These are phyloP conservation scores for Claviceps sp. DNA, from an alignment of 2,329 filamentous ascomycete genomes.

Conservation along the genomic window DNA sequence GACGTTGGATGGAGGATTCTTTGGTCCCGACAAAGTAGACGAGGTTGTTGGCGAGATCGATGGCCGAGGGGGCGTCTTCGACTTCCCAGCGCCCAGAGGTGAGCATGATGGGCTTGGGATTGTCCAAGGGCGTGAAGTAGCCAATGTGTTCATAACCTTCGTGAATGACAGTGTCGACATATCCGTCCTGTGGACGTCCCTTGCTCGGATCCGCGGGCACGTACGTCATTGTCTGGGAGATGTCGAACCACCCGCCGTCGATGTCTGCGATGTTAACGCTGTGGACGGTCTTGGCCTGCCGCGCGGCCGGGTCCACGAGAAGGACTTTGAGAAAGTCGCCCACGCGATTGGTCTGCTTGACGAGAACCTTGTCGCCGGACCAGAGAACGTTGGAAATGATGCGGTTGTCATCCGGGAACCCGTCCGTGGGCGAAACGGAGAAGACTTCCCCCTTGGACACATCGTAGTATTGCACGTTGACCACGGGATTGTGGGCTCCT, in stretches of 20 bases:
- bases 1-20: slow-evolving; percentile 76
- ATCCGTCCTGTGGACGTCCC: slow-evolving; percentile 70
- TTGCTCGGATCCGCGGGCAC: slow-evolving; percentile 71
- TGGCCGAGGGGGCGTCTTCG: slow-evolving; percentile 65
- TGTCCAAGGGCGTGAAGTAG: slow-evolving; percentile 84
- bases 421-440: slow-evolving; percentile 59
- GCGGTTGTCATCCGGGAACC: slow-evolving; percentile 68
- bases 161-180: slow-evolving; percentile 81
- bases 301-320: slow-evolving; percentile 62
- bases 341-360: slow-evolving; percentile 88
- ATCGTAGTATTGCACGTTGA: slow-evolving; percentile 82
- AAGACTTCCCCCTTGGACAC: slow-evolving; percentile 66
- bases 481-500: slow-evolving; percentile 82
- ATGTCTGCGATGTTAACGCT: slow-evolving; percentile 66
- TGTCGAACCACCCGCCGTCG: slow-evolving; percentile 97
- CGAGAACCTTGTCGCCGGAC: slow-evolving; percentile 71
- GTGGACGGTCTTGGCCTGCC: slow-evolving; percentile 66
- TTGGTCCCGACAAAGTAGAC: slow-evolving; percentile 88
- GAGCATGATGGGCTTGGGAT: slow-evolving; percentile 66
- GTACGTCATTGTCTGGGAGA: slow-evolving; percentile 72
- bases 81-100: slow-evolving; percentile 92
- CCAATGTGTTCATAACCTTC: slow-evolving; percentile 82
- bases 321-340: slow-evolving; percentile 84
- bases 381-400: slow-evolving; percentile 90
- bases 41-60: slow-evolving; percentile 73